Percentiles rank a stretch among this genome's conserved stretches.
Evolutionary conservation across 345 rosid species (phyloP).

Genomic region (Sisymbrium irio): DNA sequence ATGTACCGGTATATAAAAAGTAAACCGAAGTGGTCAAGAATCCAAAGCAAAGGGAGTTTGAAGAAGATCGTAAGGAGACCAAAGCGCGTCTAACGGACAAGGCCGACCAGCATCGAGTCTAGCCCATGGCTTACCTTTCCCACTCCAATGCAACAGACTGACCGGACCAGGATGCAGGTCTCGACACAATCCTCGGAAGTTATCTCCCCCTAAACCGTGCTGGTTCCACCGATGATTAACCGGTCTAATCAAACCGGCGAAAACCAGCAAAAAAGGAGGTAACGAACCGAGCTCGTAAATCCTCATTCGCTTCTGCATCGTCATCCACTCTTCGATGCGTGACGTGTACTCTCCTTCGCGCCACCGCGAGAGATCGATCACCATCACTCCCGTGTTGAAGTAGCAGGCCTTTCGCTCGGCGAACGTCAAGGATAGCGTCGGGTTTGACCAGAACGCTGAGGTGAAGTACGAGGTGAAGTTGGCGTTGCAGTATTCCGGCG

Average conservation of each 20-base stretch:
- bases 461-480: slow-evolving; percentile 87
- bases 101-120: slow-evolving; percentile 61
- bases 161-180: slow-evolving; percentile 67
- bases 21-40: slow-evolving; percentile 36
- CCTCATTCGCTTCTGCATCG: slow-evolving; percentile 60
- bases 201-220: slow-evolving; percentile 67
- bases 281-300: slow-evolving; percentile 77
- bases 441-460: slow-evolving; percentile 67
- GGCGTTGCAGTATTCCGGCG: slow-evolving; percentile 93
- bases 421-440: slow-evolving; percentile 60
- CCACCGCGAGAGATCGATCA: slow-evolving; percentile 84
- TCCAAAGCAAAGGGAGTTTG: slow-evolving; percentile 56
- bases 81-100: slow-evolving; percentile 59
- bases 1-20: slow-evolving; percentile 30
- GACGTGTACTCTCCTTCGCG: slow-evolving; percentile 61
- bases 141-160: slow-evolving; percentile 65
- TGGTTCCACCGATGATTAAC: slow-evolving; percentile 86
- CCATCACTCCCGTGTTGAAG: slow-evolving; percentile 93
- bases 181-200: slow-evolving; percentile 55
- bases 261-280: slow-evolving; percentile 74
- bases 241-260: slow-evolving; percentile 65
- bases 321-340: slow-evolving; percentile 93
- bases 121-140: slow-evolving; percentile 75
- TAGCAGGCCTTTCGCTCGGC: slow-evolving; percentile 56
- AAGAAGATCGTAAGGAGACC: slow-evolving; percentile 64